Evolutionary conservation across 2,329 filamentous ascomycete species (phyloP).

Genomic region (Arthrobotrys iridis): DNA sequence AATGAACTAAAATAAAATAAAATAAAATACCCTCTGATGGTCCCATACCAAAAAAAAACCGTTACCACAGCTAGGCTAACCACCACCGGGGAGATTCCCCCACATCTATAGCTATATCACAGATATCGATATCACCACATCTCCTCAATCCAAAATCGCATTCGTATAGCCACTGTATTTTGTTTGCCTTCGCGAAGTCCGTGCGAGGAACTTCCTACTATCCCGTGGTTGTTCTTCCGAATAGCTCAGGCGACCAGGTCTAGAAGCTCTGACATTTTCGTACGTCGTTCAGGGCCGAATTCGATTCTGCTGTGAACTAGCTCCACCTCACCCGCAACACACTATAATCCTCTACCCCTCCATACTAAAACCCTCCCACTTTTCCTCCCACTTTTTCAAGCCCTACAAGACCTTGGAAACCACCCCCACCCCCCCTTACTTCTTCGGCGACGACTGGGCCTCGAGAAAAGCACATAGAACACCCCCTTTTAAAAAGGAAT

Average conservation of each 20-base stretch:
- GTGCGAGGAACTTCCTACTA: background rate
- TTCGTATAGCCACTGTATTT: background rate
- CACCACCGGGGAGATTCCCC: background rate
- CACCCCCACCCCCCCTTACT: background rate
- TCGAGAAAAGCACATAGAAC: background rate
- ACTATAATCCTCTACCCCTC: constrained; percentile 48
- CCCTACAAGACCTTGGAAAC: too few species aligned
- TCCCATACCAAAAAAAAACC: background rate
- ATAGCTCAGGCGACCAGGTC: constrained; percentile 44
- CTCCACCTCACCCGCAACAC: constrained; percentile 53
- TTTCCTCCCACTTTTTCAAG: background rate
- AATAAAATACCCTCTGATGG: background rate
- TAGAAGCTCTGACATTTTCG: constrained; percentile 16
- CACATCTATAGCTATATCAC: background rate
- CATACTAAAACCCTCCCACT: constrained; percentile 35
- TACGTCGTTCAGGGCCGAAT: background rate
- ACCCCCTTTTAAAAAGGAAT: constrained; percentile 1
- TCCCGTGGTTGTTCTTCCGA: background rate
- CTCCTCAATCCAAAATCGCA: background rate
- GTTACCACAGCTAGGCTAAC: too few species aligned
- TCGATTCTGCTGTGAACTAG: constrained; percentile 53
- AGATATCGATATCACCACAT: background rate
- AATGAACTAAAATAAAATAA: background rate
- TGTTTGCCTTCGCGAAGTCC: background rate
- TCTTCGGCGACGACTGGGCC: constrained; percentile 28